Evolutionary conservation across 2,329 filamentous ascomycete genomes (phyloP).

Genomic region (Purpureocillium lavendulum): DNA sequence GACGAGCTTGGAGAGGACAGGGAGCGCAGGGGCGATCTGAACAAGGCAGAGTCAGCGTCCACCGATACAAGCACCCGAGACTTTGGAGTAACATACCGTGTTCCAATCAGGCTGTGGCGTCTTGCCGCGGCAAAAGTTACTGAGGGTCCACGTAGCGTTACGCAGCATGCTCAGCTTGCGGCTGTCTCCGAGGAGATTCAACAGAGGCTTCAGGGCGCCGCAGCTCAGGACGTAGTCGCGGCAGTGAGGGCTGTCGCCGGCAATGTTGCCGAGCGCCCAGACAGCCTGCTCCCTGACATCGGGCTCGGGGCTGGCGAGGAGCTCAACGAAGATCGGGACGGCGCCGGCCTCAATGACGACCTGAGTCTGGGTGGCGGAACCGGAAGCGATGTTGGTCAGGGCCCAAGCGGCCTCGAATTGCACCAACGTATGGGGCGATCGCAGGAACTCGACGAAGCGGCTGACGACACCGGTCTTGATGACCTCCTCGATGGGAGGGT

Average conservation of each 20-base stretch:
- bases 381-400: constrained; percentile 97
- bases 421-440: constrained; percentile 93
- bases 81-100: constrained; percentile 61
- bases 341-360: constrained; percentile 98
- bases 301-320: constrained; percentile 89
- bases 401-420: constrained; percentile 99
- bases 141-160: constrained; percentile 97
- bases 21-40: constrained; percentile 88
- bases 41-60: constrained; percentile 8
- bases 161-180: constrained; percentile 98
- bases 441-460: constrained; percentile 96
- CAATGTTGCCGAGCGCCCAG: constrained; percentile 98
- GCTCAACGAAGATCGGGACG: constrained; percentile 96
- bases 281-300: constrained; percentile 98
- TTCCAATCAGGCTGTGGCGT: constrained; percentile 97
- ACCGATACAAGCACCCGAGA: background rate
- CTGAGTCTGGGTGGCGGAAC: constrained; percentile 94
- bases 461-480: constrained; percentile 98
- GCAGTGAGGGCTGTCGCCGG: constrained; percentile 94
- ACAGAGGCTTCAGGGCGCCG: constrained; percentile 82
- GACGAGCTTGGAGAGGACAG: constrained; percentile 91
- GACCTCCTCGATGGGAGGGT: constrained; percentile 97
- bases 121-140: constrained; percentile 99
- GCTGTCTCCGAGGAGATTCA: constrained; percentile 87
- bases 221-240: constrained; percentile 91